A percentile compares a stretch with the other conserved stretches of the same genome.
phyloP scores from a whole-genome alignment of 176 grass and related monocot species.

The Bromus sterilis region DNA sequence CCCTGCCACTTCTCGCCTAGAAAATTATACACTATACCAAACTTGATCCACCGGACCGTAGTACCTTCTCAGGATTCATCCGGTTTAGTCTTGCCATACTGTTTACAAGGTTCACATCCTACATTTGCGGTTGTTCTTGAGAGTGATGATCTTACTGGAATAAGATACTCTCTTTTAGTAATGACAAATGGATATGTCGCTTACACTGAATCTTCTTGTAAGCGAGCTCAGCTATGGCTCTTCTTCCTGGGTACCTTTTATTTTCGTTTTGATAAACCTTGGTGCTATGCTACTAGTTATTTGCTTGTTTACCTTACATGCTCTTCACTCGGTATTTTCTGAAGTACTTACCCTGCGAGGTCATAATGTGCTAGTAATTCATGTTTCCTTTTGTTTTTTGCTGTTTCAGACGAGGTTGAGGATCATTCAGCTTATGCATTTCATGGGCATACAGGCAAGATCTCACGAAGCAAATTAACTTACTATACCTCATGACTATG shows the following conservation, averaged over 20 bases:
- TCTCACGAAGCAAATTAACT: background rate
- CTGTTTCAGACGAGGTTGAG: constrained; percentile 17
- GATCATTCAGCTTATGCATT: constrained; percentile 39
- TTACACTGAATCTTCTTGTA: background rate
- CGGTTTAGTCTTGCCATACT: background rate
- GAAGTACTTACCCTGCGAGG: background rate
- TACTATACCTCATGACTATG: background rate
- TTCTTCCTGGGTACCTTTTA: background rate
- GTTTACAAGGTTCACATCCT: background rate
- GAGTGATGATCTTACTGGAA: background rate
- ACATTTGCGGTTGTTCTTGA: background rate
- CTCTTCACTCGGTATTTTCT: background rate
- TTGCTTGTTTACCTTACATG: background rate
- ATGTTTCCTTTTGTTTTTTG: constrained; percentile 10
- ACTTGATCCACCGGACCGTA: background rate
- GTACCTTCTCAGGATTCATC: background rate
- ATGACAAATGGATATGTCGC: background rate
- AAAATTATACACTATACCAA: background rate
- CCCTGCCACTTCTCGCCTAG: background rate
- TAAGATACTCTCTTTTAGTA: background rate
- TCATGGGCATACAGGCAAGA: constrained; percentile 42
- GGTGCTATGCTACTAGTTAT: background rate
- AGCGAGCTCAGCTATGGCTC: background rate
- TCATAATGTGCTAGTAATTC: background rate
- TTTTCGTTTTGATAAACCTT: background rate